Base-by-base conservation (phyloP, 2,329 filamentous ascomycete genomes). In the Byssochlamys sp. region DNA sequence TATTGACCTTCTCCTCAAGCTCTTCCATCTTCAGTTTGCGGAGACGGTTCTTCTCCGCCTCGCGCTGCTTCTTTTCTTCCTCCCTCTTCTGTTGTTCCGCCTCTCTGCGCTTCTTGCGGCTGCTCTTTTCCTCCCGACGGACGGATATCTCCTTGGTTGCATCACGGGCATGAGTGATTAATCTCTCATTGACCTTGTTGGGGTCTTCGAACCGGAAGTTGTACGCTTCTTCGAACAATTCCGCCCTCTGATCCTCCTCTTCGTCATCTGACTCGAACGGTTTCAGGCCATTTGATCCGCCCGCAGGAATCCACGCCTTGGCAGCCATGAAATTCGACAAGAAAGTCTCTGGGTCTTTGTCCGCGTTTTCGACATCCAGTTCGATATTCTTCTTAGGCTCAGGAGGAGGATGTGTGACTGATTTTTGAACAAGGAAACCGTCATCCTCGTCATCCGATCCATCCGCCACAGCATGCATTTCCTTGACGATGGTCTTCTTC, bases 161-260 rank as follows among this genome's bases (percentile, higher is more conserved):
- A 69, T 95, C 90, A 84, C 92, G 87, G 57, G 92, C 88, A 75
- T 96, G 95, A 4, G 91, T 90, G 67, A 88, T 85, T 31, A 99
- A 79, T 54, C 88, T 86, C 73, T 96, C 90, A 69, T 96, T 96
- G 66, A 89, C 86, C 69, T 89, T 91, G 59, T 82, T 82, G 0
- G 94, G 91, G 66, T 97, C 89, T 71, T 99, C 94, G 68, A 99
- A 99, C 33, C 94, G 88, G 75, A 96, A 77, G 75, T 99, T 99
- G 77, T 96, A 99, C 3, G 91, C 91, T 62, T 89, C 82, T 75
- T 99, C 94, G 67, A 92, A 95, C 60, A 87, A 84, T 51, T 97
- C 92, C 27, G 91, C 91, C 52, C 84, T 81, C 28, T 83, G 81
- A 29, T 89, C 84, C 50, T 89, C 82, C 5, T 85, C 83, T n/a